Percentiles rank a stretch among this genome's conserved stretches.
Evolutionary conservation across 2,329 filamentous ascomycete species (phyloP).

Genomic region (Fusarium fujikuroi): DNA sequence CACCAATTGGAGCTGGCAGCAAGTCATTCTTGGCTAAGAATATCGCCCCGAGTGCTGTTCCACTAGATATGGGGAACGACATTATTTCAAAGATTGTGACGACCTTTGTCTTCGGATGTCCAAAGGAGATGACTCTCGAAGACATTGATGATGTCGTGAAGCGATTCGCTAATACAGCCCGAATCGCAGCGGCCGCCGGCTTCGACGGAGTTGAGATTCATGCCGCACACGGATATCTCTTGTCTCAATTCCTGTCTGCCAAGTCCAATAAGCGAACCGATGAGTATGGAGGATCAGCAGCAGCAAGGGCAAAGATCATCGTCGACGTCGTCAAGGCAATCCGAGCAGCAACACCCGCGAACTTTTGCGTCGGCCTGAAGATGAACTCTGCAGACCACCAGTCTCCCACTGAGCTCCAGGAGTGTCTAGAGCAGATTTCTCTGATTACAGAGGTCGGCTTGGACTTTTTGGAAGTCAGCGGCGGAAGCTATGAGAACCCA

Average conservation of each 20-base stretch:
- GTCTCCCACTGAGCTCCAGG: slow-evolving; percentile 53
- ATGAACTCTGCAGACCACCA: slow-evolving; percentile 69
- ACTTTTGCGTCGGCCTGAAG: slow-evolving; percentile 64
- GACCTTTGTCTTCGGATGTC: slow-evolving; percentile 60
- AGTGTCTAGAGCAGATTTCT: slow-evolving; percentile 68
- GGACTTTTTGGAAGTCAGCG: slow-evolving; percentile 76
- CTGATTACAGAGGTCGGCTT: slow-evolving; percentile 60
- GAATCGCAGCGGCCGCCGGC: slow-evolving; percentile 57
- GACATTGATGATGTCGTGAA: slow-evolving; percentile 65
- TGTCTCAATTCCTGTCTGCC: slow-evolving; percentile 65
- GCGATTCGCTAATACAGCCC: slow-evolving; percentile 64
- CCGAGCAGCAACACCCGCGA: slow-evolving; percentile 49
- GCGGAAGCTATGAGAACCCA: slow-evolving; percentile 68
- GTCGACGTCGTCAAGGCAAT: slow-evolving; percentile 61
- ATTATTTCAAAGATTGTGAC: slow-evolving; percentile 48
- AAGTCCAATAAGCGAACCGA: slow-evolving; percentile 64
- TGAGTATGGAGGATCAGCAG: slow-evolving; percentile 63
- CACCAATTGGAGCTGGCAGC: slow-evolving; percentile 51
- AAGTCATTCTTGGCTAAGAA: slow-evolving; percentile 52
- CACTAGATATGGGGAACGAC: slow-evolving; percentile 54
- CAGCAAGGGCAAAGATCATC: slow-evolving; percentile 60
- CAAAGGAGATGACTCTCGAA: slow-evolving; percentile 63
- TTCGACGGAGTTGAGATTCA: slow-evolving; percentile 60
- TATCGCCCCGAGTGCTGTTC: slow-evolving; percentile 57
- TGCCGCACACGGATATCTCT: slow-evolving; percentile 66